phyloP scores from a whole-genome alignment of 2,329 filamentous ascomycete species.

The Ophiostoma quercus region DNA sequence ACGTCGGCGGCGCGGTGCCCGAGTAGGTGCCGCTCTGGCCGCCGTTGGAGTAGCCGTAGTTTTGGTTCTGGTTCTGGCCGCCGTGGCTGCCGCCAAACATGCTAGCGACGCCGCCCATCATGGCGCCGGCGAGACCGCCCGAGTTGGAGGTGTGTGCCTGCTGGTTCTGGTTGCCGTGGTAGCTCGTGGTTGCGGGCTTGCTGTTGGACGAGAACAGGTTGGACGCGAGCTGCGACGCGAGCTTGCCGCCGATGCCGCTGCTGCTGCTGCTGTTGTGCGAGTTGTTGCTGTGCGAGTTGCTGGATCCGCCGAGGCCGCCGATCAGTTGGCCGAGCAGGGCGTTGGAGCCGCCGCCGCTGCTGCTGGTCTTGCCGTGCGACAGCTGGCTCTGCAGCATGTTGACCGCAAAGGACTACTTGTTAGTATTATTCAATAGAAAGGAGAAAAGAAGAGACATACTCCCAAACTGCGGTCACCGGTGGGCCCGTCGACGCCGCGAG shows the following conservation, averaged over 20 bases:
- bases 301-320: constrained; percentile 37
- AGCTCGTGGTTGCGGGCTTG: constrained; percentile 47
- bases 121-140: constrained; percentile 47
- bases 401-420: constrained; percentile 52
- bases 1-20: constrained; percentile 57
- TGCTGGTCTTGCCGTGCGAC: constrained; percentile 37
- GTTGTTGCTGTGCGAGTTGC: constrained; percentile 29
- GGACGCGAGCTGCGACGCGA: constrained; percentile 53
- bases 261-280: constrained; percentile 18
- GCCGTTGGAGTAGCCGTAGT: constrained; percentile 59
- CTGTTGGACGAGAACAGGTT: constrained; percentile 48
- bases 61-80: constrained; percentile 44
- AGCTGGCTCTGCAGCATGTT: constrained; percentile 50
- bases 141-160: constrained; percentile 38
- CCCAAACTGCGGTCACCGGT: constrained; percentile 56
- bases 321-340: constrained; percentile 46
- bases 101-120: constrained; percentile 52
- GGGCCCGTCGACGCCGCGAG: constrained; percentile 39
- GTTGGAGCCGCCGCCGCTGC: constrained; percentile 35
- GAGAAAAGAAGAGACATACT: constrained; percentile 42
- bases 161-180: constrained; percentile 46
- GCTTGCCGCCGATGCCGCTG: constrained; percentile 44
- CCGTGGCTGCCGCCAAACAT: constrained; percentile 47
- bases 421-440: neutral
- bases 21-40: constrained; percentile 53